Evolutionary conservation across 352 stramenopile genomes (phyloP).

Genomic region (Peronospora tabacina): DNA sequence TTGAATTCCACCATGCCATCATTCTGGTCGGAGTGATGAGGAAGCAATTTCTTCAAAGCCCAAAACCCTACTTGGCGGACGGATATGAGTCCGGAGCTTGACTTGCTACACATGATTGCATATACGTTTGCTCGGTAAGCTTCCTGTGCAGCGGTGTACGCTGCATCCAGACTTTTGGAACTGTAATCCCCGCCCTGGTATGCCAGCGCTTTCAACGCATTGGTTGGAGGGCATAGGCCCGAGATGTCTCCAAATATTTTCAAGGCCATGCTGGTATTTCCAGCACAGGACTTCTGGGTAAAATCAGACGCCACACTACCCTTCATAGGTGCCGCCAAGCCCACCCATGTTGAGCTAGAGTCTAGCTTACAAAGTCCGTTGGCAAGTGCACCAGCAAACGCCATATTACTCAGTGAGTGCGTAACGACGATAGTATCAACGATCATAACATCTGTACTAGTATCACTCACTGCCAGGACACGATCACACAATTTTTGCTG

Average conservation of each 20-base stretch:
- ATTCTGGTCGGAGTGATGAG: slow-evolving; percentile 29
- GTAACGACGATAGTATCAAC: slow-evolving; percentile 18
- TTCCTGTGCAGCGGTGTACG: slow-evolving; percentile 25
- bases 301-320: slow-evolving; percentile 30
- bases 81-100: slow-evolving; percentile 29
- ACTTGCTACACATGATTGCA: slow-evolving; percentile 32
- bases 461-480: slow-evolving; percentile 20
- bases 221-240: slow-evolving; percentile 30
- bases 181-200: slow-evolving; percentile 29
- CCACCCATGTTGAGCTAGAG: slow-evolving; percentile 26
- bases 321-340: slow-evolving; percentile 19
- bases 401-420: slow-evolving; percentile 18
- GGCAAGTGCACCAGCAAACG: slow-evolving; percentile 21
- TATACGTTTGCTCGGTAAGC: slow-evolving; percentile 29
- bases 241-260: slow-evolving; percentile 20
- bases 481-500: slow-evolving; percentile 30
- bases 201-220: slow-evolving; percentile 22
- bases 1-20: slow-evolving; percentile 24
- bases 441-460: slow-evolving; percentile 7
- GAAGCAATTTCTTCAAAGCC: slow-evolving; percentile 16
- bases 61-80: slow-evolving; percentile 20
- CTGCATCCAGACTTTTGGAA: slow-evolving; percentile 9
- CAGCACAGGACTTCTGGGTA: slow-evolving; percentile 27
- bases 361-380: slow-evolving; percentile 13
- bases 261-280: slow-evolving; percentile 17